Conservation (phyloP, 148 eudicot genomes). For the Amaranthus palmeri region DNA sequence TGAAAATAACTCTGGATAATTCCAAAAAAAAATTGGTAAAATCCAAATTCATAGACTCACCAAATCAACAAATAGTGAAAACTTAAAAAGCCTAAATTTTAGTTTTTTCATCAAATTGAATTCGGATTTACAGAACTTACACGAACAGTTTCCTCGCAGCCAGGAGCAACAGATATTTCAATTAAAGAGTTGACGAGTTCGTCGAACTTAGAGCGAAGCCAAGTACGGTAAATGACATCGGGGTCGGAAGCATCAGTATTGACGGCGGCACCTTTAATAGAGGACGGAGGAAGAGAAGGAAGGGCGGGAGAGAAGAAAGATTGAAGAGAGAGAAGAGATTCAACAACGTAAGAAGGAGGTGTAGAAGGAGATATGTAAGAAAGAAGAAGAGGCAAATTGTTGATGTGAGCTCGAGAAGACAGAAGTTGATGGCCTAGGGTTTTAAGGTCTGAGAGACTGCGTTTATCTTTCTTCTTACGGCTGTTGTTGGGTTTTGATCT, state of each 20-base stretch:
- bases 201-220: conserved; percentile 81
- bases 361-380: conserved; percentile 44
- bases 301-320: conserved; percentile 69
- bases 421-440: conserved; percentile 62
- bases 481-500: conserved; percentile 6
- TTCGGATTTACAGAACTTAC: conserved; percentile 25
- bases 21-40: not conserved
- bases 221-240: conserved; percentile 58
- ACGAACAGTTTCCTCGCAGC: conserved; percentile 43
- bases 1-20: not conserved
- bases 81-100: no score
- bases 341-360: conserved; percentile 52
- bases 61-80: not conserved
- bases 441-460: conserved; percentile 45
- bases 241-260: conserved; percentile 33
- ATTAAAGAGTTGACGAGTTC: conserved; percentile 45
- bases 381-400: conserved; percentile 71
- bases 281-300: conserved; percentile 46
- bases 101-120: not conserved
- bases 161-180: conserved; percentile 35
- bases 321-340: conserved; percentile 72
- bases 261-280: conserved; percentile 14
- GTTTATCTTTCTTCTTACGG: conserved; percentile 34
- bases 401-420: conserved; percentile 57
- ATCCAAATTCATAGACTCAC: not conserved